Percentiles rank a stretch among this genome's conserved stretches.
Conservation (phyloP, 2,329 filamentous ascomycete genomes). For the Colletotrichum sansevieriae region DNA sequence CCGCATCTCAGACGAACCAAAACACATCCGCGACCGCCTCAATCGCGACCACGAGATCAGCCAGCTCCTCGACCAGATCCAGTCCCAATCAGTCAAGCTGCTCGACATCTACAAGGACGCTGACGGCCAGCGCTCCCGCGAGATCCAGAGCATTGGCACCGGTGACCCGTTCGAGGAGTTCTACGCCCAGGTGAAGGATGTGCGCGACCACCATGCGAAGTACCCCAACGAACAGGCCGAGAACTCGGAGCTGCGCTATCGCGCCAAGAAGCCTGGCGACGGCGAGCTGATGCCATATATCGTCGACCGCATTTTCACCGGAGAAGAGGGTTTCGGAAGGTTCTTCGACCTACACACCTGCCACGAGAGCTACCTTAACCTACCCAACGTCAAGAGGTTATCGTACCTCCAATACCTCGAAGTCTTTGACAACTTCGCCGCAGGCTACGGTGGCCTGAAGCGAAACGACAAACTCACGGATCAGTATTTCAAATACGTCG, state of each 20-base stretch:
- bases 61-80: conserved; percentile 87
- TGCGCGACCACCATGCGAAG: conserved; percentile 88
- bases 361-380: conserved; percentile 91
- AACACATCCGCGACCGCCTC: conserved; percentile 90
- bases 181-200: conserved; percentile 83
- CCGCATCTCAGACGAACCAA: conserved; percentile 88
- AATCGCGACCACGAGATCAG: conserved; percentile 93
- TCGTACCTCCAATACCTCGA: conserved; percentile 95
- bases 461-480: conserved; percentile 90
- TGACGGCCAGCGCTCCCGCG: conserved; percentile 77
- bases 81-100: conserved; percentile 84
- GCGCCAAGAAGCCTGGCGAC: conserved; percentile 72
- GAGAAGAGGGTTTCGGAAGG: conserved; percentile 92
- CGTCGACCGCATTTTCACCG: conserved; percentile 93
- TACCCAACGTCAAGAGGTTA: conserved; percentile 86
- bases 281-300: conserved; percentile 75
- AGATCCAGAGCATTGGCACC: conserved; percentile 85
- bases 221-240: conserved; percentile 97
- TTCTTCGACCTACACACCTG: conserved; percentile 89
- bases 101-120: conserved; percentile 87
- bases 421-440: conserved; percentile 86
- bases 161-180: conserved; percentile 93
- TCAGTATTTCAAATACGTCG: conserved; percentile 91
- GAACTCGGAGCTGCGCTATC: conserved; percentile 94
- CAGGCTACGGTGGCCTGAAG: conserved; percentile 80